These are phyloP conservation scores for Casuarina cunninghamiana DNA, from an alignment of 306 rosid genomes.

Conservation along the genomic window DNA sequence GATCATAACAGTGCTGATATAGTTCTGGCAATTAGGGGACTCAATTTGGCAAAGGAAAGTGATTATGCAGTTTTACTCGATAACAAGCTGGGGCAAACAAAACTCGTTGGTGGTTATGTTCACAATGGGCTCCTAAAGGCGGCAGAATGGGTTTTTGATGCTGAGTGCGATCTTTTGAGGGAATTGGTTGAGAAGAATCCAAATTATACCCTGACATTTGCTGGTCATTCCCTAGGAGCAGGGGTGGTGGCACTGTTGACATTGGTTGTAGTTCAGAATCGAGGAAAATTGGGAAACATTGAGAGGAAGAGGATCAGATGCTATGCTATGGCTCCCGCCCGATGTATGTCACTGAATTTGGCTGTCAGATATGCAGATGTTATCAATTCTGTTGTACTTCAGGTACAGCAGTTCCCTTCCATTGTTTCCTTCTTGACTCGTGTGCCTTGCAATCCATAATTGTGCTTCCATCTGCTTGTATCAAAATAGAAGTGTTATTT, in stretches of 20 bases:
- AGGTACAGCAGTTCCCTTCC: conserved; percentile 49
- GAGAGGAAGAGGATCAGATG: conserved; percentile 79
- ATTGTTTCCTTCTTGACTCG: conserved; percentile 8
- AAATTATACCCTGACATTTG: conserved; percentile 58
- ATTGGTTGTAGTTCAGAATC: conserved; percentile 56
- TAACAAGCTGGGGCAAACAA: conserved; percentile 83
- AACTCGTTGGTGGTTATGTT: conserved; percentile 86
- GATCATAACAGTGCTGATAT: conserved; percentile 87
- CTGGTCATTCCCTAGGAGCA: conserved; percentile 90
- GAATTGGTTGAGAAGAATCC: conserved; percentile 63
- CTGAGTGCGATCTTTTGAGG: conserved; percentile 63
- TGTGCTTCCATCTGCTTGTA: conserved; percentile 17
- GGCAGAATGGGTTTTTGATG: conserved; percentile 70
- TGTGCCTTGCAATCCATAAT: background rate
- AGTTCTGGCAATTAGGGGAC: conserved; percentile 75
- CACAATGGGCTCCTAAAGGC: conserved; percentile 90
- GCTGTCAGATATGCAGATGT: conserved; percentile 97
- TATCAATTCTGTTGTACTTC: conserved; percentile 80
- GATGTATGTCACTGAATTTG: conserved; percentile 89
- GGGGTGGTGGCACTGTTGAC: conserved; percentile 91
- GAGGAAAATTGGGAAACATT: conserved; percentile 59
- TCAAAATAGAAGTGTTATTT: background rate
- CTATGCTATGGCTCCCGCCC: conserved; percentile 77
- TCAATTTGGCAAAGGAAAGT: conserved; percentile 79
- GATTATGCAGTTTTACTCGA: conserved; percentile 86